Evolutionary conservation across 805 yeast species (phyloP).

Genomic region (Hanseniaspora singularis): DNA sequence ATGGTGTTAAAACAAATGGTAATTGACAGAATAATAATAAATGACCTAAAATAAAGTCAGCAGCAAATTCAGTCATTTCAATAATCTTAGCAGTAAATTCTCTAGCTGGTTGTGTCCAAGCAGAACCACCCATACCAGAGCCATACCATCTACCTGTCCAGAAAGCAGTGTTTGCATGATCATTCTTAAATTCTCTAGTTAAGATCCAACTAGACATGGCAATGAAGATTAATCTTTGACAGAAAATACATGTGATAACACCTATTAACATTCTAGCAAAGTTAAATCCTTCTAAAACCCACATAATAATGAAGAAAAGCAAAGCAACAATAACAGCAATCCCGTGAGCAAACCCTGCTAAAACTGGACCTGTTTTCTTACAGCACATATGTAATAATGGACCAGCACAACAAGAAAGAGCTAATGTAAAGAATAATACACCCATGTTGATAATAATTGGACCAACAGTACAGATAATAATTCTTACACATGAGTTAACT

Average conservation of each 20-base stretch:
- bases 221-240: constrained; percentile 82
- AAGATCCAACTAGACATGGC: constrained; percentile 62
- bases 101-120: constrained; percentile 90
- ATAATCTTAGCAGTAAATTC: constrained; percentile 89
- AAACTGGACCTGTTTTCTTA: constrained; percentile 89
- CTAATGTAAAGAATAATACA: constrained; percentile 62
- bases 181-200: constrained; percentile 93
- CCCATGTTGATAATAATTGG: constrained; percentile 89
- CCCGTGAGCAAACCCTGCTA: constrained; percentile 94
- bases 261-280: constrained; percentile 83
- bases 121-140: constrained; percentile 82
- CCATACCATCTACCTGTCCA: constrained; percentile 99
- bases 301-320: constrained; percentile 83
- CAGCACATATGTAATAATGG: constrained; percentile 90
- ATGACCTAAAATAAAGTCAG: constrained; percentile 92
- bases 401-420: constrained; percentile 92
- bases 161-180: constrained; percentile 93
- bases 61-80: constrained; percentile 90
- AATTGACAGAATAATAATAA: constrained; percentile 73
- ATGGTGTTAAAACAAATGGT: constrained; percentile 76
- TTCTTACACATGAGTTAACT: constrained; percentile 62
- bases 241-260: constrained; percentile 66
- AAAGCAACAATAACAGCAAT: constrained; percentile 80
- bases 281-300: constrained; percentile 90
- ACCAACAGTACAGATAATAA: constrained; percentile 69